Evolutionary conservation across 805 yeast species (phyloP).

Genomic region (Lachancea quebecensis): DNA sequence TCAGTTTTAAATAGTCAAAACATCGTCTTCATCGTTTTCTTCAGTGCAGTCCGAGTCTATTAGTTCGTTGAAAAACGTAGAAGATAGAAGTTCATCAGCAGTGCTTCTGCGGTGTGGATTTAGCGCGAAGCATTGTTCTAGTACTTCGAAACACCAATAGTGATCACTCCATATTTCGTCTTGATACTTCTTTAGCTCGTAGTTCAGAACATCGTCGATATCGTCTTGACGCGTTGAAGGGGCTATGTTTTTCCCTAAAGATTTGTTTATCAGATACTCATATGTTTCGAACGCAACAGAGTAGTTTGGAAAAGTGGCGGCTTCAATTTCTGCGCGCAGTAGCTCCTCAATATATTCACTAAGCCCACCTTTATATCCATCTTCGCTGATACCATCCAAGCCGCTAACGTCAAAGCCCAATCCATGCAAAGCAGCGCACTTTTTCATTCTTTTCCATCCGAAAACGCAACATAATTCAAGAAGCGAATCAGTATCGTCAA

Average conservation of each 20-base stretch:
- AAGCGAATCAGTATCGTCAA: constrained; percentile 88
- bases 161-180: constrained; percentile 33
- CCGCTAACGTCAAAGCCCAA: constrained; percentile 70
- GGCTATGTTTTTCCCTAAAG: constrained; percentile 28
- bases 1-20: constrained; percentile 6
- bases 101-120: constrained; percentile 51
- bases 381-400: constrained; percentile 37
- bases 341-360: constrained; percentile 27
- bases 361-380: constrained; percentile 32
- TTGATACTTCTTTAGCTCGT: constrained; percentile 26
- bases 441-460: constrained; percentile 65
- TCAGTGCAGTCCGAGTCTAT: constrained; percentile 15
- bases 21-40: constrained; percentile 23
- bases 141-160: constrained; percentile 44
- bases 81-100: constrained; percentile 49
- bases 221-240: constrained; percentile 6
- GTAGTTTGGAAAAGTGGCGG: constrained; percentile 59
- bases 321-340: constrained; percentile 33
- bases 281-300: constrained; percentile 66
- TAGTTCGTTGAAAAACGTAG: constrained; percentile 52
- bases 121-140: constrained; percentile 51
- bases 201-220: constrained; percentile 10
- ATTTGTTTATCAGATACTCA: constrained; percentile 35
- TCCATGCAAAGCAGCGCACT: constrained; percentile 81
- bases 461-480: constrained; percentile 76